Base-by-base conservation (phyloP, 352 stramenopile species). In the Blastocystis sp. region DNA sequence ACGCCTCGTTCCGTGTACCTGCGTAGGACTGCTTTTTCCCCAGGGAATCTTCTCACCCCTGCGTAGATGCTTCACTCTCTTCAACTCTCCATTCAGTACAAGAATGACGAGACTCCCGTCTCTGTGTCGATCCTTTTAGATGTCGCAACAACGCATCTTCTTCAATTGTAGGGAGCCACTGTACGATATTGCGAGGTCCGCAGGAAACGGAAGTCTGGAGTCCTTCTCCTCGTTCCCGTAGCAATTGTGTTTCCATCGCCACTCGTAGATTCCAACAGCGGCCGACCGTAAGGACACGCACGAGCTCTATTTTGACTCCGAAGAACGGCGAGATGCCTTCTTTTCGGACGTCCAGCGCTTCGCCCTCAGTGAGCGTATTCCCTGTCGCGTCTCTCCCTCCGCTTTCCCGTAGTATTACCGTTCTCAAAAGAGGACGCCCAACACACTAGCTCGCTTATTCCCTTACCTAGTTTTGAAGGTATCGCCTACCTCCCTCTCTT, bases 391-490 rank as follows among this genome's bases (percentile, higher is more conserved):
- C 27, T 64, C 36, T 2, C 8, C 29, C 27, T 16, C 9, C 24
- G 1, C 4, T 64, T 34, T 38, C 2, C 6, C 24, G 16, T 44
- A 81, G 69, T 21, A 36, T 38, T n/a, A n/a, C 11, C 42, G 0
- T 81, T 44, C 32, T 65, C 69, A n/a, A 16, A 48, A 27, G 46
- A 46, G 32, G 49, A 81, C 46, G 44, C 69, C 14, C 27, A 34
- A 18, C 49, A 64, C 21, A 18, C 14, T 16, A 51, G 44, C 0
- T 42, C 14, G 11, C 40, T 81, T 29, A 64, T 81, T 49, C 44
- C 46, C 11, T 32, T 81, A 9, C 69, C 69, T 34, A n/a, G 29
- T 1, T 64, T 81, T 42, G 69, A 81, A 32, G 61, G 61, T 72
- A 1, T 27, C 6, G 9, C 9, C 42, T 27, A 4, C 61, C 42